These are phyloP conservation scores for Blastocystis sp. DNA, from an alignment of 352 stramenopile genomes.

Conservation along the genomic window DNA sequence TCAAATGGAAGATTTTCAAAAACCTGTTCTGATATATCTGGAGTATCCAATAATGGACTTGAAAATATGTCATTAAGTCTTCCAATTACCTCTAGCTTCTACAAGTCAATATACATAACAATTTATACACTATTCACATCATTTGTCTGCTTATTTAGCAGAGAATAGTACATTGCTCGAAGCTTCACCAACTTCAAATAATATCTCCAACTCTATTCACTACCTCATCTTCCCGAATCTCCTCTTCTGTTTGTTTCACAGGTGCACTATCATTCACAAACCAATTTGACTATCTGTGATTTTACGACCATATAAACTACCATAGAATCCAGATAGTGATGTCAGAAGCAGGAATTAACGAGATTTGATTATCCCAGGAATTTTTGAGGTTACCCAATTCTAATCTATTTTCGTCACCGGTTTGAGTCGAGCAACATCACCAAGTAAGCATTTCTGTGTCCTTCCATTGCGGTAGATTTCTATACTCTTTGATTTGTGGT, in stretches of 20 bases:
- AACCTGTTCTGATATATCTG: neutral
- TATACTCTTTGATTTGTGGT: too few relatives aligned
- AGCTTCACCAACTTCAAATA: neutral
- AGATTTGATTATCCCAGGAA: neutral
- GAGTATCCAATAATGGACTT: neutral
- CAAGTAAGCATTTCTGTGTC: neutral
- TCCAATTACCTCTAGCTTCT: neutral
- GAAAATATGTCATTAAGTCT: neutral
- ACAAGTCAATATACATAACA: neutral
- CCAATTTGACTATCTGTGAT: neutral
- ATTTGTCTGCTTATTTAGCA: neutral
- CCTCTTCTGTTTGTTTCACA: neutral
- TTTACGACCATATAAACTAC: neutral
- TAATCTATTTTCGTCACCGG: neutral
- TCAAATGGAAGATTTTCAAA: conserved; percentile 48
- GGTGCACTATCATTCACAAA: conserved; percentile 6
- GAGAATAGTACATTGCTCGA: neutral
- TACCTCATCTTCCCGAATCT: conserved; percentile 20
- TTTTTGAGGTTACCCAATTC: neutral
- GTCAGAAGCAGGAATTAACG: neutral
- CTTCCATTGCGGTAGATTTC: neutral
- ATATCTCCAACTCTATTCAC: neutral
- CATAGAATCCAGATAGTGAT: neutral
- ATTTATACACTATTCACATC: neutral
- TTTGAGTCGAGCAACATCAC: neutral